A percentile compares a stretch with the other conserved stretches of the same genome.
These are phyloP conservation scores for Orbilia javanica DNA, from an alignment of 2,329 filamentous ascomycete genomes.

Conservation along the genomic window DNA sequence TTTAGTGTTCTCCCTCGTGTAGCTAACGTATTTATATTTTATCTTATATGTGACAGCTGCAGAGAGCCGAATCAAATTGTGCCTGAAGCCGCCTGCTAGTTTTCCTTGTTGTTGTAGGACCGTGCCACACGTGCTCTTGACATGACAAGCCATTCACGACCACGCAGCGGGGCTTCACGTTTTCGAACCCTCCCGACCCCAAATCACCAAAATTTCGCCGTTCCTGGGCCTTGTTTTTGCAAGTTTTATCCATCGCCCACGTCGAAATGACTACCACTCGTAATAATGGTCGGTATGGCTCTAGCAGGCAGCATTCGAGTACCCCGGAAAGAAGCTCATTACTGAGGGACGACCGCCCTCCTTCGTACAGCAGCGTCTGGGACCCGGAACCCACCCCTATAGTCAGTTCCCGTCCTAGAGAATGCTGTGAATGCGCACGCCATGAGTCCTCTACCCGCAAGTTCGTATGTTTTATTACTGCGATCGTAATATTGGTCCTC, in stretches of 20 bases:
- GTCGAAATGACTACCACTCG: neutral
- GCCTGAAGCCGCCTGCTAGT: neutral
- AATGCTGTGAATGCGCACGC: neutral
- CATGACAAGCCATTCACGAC: neutral
- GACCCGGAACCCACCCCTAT: neutral
- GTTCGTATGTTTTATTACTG: neutral
- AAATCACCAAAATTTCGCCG: neutral
- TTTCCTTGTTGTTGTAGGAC: neutral
- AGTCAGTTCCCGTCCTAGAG: neutral
- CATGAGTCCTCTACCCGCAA: neutral
- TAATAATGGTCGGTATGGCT: no score
- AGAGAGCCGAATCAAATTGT: neutral
- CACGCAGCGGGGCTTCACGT: neutral
- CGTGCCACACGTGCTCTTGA: neutral
- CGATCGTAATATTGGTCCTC: neutral
- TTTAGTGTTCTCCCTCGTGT: neutral
- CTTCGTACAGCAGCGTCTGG: neutral
- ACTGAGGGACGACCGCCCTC: neutral
- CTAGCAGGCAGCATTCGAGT: no score
- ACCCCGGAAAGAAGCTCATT: neutral
- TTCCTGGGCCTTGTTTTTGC: no score
- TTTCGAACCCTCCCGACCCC: neutral
- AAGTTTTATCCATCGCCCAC: neutral
- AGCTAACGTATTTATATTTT: no score
- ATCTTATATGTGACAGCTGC: neutral